Percentiles rank a stretch among this genome's conserved stretches.
Evolutionary conservation across 371 early-diverging fungal genomes (phyloP).

Genomic region (Mortierella sp.): DNA sequence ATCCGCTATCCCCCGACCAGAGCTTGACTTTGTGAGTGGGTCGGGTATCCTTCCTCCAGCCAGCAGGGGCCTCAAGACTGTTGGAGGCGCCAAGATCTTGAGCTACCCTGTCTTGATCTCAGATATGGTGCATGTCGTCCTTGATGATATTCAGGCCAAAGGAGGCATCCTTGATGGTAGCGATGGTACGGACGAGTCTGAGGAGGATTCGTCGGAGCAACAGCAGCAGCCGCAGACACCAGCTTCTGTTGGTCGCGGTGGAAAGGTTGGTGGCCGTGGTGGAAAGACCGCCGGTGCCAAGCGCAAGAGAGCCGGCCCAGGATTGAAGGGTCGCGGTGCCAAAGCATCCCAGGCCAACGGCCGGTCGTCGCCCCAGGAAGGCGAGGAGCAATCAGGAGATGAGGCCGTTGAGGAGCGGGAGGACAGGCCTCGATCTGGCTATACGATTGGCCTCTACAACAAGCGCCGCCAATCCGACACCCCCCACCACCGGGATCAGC

Average conservation of each 20-base stretch:
- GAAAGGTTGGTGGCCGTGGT: background rate
- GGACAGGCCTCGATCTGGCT: background rate
- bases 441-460: slow-evolving; percentile 12
- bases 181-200: slow-evolving; percentile 27
- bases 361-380: background rate
- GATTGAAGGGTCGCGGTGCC: background rate
- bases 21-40: slow-evolving; percentile 49
- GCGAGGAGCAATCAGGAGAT: background rate
- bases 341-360: background rate
- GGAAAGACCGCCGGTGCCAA: background rate
- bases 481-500: background rate
- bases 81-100: slow-evolving; percentile 49
- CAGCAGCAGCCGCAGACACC: background rate
- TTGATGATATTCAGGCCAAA: slow-evolving; percentile 46
- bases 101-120: slow-evolving; percentile 54
- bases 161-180: slow-evolving; percentile 29
- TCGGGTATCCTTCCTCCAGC: slow-evolving; percentile 50
- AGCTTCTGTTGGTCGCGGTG: background rate
- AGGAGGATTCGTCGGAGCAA: slow-evolving; percentile 28
- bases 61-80: slow-evolving; percentile 31
- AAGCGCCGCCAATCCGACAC: slow-evolving; percentile 22
- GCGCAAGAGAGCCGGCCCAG: slow-evolving; percentile 1
- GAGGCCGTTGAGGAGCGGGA: background rate
- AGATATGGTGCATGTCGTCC: slow-evolving; percentile 46
- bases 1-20: slow-evolving; percentile 48